phyloP scores from a whole-genome alignment of 371 early-diverging fungal species.

The Mucor indicus region DNA sequence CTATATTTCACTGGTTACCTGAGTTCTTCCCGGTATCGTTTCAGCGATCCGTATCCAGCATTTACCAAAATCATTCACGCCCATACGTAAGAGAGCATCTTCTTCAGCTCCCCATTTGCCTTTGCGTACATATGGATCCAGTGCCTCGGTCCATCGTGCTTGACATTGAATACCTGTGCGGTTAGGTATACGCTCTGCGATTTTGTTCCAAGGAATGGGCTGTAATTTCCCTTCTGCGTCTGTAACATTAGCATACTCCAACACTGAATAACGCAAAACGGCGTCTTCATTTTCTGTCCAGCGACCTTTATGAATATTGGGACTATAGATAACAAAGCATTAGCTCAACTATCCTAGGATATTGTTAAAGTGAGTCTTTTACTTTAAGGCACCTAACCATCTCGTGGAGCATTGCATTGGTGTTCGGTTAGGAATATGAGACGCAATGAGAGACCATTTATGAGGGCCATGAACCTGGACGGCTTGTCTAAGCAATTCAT shows the following conservation, averaged over 20 bases:
- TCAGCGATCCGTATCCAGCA: slow-evolving; percentile 77
- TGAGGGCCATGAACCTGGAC: slow-evolving; percentile 49
- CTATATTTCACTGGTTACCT: slow-evolving; percentile 16
- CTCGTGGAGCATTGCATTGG: slow-evolving; percentile 72
- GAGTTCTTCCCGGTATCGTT: slow-evolving; percentile 65
- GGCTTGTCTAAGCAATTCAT: slow-evolving; percentile 40
- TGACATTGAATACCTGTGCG: slow-evolving; percentile 72
- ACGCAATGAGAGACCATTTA: slow-evolving; percentile 67
- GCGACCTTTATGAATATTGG: slow-evolving; percentile 62
- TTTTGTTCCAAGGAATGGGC: slow-evolving; percentile 62
- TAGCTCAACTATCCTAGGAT: neutral
- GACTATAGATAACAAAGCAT: slow-evolving; percentile 34
- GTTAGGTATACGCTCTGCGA: slow-evolving; percentile 55
- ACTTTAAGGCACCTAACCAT: slow-evolving; percentile 65
- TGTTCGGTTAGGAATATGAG: slow-evolving; percentile 60
- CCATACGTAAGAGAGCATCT: slow-evolving; percentile 53
- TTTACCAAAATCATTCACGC: slow-evolving; percentile 49
- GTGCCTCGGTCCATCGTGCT: slow-evolving; percentile 73
- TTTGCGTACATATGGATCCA: slow-evolving; percentile 66
- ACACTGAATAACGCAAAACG: slow-evolving; percentile 38
- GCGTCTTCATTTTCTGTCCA: slow-evolving; percentile 69
- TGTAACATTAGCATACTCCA: slow-evolving; percentile 40
- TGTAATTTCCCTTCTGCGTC: slow-evolving; percentile 48
- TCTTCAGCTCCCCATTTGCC: slow-evolving; percentile 70
- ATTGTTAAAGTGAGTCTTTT: too few species aligned